These are phyloP conservation scores for Decorospora gaudefroyi DNA, from an alignment of 2,329 filamentous ascomycete species.

Conservation along the genomic window DNA sequence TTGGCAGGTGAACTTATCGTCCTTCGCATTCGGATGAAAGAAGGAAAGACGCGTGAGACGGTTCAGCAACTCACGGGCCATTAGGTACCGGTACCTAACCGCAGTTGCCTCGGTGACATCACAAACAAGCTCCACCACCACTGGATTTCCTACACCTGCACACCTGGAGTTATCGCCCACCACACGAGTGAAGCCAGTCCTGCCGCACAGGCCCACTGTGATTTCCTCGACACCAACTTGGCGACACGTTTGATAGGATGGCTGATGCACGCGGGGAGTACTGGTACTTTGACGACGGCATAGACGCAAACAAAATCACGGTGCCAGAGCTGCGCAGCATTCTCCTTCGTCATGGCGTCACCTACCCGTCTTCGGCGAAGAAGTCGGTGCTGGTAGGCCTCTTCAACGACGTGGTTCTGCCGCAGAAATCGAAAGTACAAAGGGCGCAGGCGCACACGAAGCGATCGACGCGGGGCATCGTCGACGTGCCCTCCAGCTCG, in stretches of 20 bases:
- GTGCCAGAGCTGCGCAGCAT: slow-evolving; percentile 89
- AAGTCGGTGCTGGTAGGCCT: slow-evolving; percentile 86
- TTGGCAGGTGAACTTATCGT: too few species aligned
- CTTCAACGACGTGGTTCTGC: slow-evolving; percentile 76
- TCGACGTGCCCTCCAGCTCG: slow-evolving; percentile 66
- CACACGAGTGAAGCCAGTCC: slow-evolving; percentile 5
- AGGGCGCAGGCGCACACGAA: slow-evolving; percentile 76
- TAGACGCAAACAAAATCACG: slow-evolving; percentile 81
- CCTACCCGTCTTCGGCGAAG: slow-evolving; percentile 87
- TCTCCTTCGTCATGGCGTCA: slow-evolving; percentile 82
- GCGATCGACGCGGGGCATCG: slow-evolving; percentile 85
- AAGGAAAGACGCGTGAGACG: too few species aligned
- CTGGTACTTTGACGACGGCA: slow-evolving; percentile 79
- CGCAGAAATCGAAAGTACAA: slow-evolving; percentile 77
- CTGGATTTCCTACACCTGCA: too few species aligned
- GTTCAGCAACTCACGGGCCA: too few species aligned
- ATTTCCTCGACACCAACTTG: not conserved
- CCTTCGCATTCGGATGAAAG: too few species aligned
- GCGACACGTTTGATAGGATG: slow-evolving; percentile 22
- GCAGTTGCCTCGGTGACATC: slow-evolving; percentile 30
- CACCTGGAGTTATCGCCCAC: slow-evolving; percentile 9
- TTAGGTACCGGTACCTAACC: too few species aligned
- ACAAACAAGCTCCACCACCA: slow-evolving; percentile 28
- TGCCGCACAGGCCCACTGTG: not conserved
- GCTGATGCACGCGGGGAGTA: slow-evolving; percentile 44